phyloP scores from a whole-genome alignment of 2,329 filamentous ascomycete species.

The Aspergillus aculeatus region DNA sequence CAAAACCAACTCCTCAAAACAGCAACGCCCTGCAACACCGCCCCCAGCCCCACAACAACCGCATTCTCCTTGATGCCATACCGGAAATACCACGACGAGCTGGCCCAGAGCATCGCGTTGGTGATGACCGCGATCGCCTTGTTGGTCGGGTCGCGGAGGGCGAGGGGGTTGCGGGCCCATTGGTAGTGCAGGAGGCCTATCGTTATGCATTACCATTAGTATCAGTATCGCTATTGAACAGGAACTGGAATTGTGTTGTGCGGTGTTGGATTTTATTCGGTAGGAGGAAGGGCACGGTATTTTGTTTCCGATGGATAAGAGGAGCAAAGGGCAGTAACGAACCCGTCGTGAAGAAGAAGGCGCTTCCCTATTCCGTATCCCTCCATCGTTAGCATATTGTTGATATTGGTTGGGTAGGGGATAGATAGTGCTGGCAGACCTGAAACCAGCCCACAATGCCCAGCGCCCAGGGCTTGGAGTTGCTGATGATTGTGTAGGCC shows the following conservation, averaged over 20 bases:
- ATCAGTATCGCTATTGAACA: too few relatives aligned
- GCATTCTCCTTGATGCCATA: slow-evolving; percentile 27
- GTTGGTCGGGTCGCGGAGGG: slow-evolving; percentile 28
- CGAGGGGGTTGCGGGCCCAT: slow-evolving; percentile 11
- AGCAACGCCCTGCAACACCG: slow-evolving; percentile 25
- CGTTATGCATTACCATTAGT: too few relatives aligned
- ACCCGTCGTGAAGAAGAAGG: background rate
- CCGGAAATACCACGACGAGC: slow-evolving; percentile 32
- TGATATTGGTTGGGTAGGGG: too few relatives aligned
- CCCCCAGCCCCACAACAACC: slow-evolving; percentile 20
- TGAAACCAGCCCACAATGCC: slow-evolving; percentile 1
- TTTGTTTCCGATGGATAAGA: background rate
- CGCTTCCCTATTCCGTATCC: background rate
- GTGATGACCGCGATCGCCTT: slow-evolving; percentile 29
- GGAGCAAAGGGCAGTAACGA: background rate
- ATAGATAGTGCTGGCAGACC: too few relatives aligned
- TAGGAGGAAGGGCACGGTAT: background rate
- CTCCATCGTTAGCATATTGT: too few relatives aligned
- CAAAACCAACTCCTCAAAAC: slow-evolving; percentile 12
- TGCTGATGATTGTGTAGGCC: background rate
- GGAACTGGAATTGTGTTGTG: too few relatives aligned
- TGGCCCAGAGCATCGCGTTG: slow-evolving; percentile 28
- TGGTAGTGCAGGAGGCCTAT: slow-evolving; percentile 15
- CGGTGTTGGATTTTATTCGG: background rate
- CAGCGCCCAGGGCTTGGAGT: slow-evolving; percentile 1